Evolutionary conservation across 495 filamentous ascomycete species (phyloP).

Genomic region (Aspergillus steynii): DNA sequence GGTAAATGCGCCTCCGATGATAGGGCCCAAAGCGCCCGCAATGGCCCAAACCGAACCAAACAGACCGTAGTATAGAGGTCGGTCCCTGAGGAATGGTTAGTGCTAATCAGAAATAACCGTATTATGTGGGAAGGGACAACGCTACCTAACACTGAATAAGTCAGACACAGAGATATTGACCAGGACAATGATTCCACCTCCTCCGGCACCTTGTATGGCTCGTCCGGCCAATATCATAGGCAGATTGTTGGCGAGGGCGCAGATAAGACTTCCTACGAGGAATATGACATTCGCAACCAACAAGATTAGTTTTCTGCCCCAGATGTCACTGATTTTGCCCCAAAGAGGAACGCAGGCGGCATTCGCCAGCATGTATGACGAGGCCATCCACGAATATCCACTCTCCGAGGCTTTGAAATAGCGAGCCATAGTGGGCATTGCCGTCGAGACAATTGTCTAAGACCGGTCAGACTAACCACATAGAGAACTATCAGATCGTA

Average conservation of each 20-base stretch:
- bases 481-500: constrained; percentile 2
- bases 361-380: constrained; percentile 68
- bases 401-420: constrained; percentile 60
- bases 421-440: constrained; percentile 63
- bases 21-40: constrained; percentile 69
- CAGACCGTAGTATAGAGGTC: constrained; percentile 62
- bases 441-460: constrained; percentile 55
- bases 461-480: neutral
- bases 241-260: constrained; percentile 65
- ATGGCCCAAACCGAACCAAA: constrained; percentile 75
- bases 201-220: constrained; percentile 81
- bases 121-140: neutral
- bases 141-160: constrained; percentile 67
- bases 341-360: constrained; percentile 70
- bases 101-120: constrained; percentile 16
- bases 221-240: constrained; percentile 74
- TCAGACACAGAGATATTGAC: constrained; percentile 83
- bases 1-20: constrained; percentile 77
- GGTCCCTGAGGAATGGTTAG: constrained; percentile 46
- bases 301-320: constrained; percentile 79
- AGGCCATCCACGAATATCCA: constrained; percentile 78
- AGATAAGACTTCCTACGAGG: constrained; percentile 72
- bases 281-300: constrained; percentile 72
- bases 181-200: constrained; percentile 76
- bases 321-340: constrained; percentile 87